Evolutionary conservation across 176 grass and related monocot species (phyloP).

Genomic region (Oryza brachyantha): DNA sequence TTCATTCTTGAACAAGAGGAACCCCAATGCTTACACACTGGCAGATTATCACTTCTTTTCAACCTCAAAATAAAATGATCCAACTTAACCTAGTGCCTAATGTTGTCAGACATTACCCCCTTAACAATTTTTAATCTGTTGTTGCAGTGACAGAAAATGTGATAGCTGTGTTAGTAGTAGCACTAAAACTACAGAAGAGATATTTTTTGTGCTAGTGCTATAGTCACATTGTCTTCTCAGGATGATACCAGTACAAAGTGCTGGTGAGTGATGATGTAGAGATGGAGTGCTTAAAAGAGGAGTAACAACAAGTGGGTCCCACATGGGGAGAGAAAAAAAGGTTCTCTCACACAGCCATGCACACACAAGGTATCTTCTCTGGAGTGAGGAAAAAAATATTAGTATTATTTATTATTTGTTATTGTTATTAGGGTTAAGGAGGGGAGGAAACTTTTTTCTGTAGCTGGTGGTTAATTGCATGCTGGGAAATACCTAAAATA

Average conservation of each 20-base stretch:
- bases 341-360: slow-evolving; percentile 17
- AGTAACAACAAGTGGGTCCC: slow-evolving; percentile 44
- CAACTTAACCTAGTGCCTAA: neutral
- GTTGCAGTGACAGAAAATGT: neutral
- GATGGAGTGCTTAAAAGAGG: slow-evolving; percentile 44
- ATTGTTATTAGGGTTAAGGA: slow-evolving; percentile 30
- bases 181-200: no score
- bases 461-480: slow-evolving; percentile 36
- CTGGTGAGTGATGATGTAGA: slow-evolving; percentile 54
- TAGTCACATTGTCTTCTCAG: neutral
- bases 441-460: slow-evolving; percentile 24
- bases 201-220: neutral
- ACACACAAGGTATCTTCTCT: slow-evolving; percentile 38
- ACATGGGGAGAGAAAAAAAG: slow-evolving; percentile 28
- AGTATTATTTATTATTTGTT: neutral
- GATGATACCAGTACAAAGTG: slow-evolving; percentile 41
- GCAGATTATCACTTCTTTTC: neutral
- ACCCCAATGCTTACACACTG: slow-evolving; percentile 10
- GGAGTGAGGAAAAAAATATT: slow-evolving; percentile 20
- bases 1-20: slow-evolving; percentile 14
- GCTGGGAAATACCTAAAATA: slow-evolving; percentile 31
- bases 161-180: neutral
- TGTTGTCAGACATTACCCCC: neutral
- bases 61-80: slow-evolving; percentile 4
- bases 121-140: neutral